These are phyloP conservation scores for Botrytis tulipae DNA, from an alignment of 2,329 filamentous ascomycete genomes.

Conservation along the genomic window DNA sequence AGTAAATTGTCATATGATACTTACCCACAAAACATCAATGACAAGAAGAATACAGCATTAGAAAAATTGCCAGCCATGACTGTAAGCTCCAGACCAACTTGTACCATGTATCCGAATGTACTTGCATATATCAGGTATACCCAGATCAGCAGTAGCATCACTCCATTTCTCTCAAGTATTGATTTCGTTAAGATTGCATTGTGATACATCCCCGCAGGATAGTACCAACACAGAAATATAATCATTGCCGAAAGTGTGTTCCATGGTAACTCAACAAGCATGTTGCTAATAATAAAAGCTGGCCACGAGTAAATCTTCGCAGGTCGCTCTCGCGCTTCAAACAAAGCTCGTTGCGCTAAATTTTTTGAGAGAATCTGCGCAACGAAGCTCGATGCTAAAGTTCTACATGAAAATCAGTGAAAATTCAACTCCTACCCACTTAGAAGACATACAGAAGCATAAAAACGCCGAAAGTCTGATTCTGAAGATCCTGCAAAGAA, in stretches of 20 bases:
- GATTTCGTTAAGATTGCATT: constrained; percentile 64
- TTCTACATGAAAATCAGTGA: constrained; percentile 37
- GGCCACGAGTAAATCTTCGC: constrained; percentile 77
- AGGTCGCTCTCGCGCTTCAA: constrained; percentile 69
- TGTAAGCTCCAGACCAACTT: constrained; percentile 71
- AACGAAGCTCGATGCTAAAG: constrained; percentile 70
- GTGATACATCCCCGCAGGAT: constrained; percentile 72
- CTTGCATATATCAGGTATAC: constrained; percentile 77
- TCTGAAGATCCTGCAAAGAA: constrained; percentile 62
- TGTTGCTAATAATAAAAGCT: constrained; percentile 65
- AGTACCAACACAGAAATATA: constrained; percentile 82
- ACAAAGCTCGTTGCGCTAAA: constrained; percentile 51
- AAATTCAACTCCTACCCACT: neutral
- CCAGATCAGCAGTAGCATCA: constrained; percentile 76
- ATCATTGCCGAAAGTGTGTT: constrained; percentile 70
- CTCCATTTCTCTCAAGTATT: constrained; percentile 65
- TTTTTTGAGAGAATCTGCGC: constrained; percentile 76
- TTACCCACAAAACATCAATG: constrained; percentile 64
- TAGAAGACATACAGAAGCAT: constrained; percentile 54
- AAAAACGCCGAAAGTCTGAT: constrained; percentile 72
- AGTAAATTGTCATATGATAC: neutral
- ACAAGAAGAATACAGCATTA: constrained; percentile 70
- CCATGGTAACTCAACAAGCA: constrained; percentile 83
- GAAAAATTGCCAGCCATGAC: constrained; percentile 75
- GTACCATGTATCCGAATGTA: constrained; percentile 77